phyloP scores from a whole-genome alignment of 495 filamentous ascomycete genomes.

The Lasiosphaeria hispida region DNA sequence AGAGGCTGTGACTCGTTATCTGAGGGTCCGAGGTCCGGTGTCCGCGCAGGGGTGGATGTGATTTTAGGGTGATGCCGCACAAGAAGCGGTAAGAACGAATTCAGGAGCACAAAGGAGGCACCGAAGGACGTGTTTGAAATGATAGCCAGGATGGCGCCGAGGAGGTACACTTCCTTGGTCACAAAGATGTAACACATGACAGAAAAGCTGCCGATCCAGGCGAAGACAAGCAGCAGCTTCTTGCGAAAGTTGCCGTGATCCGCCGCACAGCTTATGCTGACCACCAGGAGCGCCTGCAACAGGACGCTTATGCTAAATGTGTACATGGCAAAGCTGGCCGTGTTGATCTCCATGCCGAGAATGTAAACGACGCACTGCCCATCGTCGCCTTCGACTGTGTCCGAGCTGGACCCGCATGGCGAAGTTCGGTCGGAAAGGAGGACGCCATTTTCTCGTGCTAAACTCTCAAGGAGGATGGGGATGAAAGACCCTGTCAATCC shows the following conservation, averaged over 20 bases:
- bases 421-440: conserved; percentile 69
- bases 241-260: conserved; percentile 96
- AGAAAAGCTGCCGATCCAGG: conserved; percentile 70
- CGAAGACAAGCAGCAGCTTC: conserved; percentile 77
- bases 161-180: conserved; percentile 66
- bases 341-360: conserved; percentile 84
- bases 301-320: conserved; percentile 91
- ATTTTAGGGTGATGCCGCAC: conserved; percentile 71
- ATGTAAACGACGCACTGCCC: conserved; percentile 82
- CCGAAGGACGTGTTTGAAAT: conserved; percentile 88
- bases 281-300: conserved; percentile 82
- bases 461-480: conserved; percentile 90
- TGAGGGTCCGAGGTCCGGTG: conserved; percentile 12
- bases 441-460: conserved; percentile 86
- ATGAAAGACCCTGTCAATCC: conserved; percentile 77
- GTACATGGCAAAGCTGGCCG: conserved; percentile 97
- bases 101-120: conserved; percentile 80
- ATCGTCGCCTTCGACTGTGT: conserved; percentile 33
- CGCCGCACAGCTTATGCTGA: conserved; percentile 93
- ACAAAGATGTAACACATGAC: conserved; percentile 90
- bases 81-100: conserved; percentile 78
- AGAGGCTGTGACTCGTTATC: conserved; percentile 20
- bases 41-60: conserved; percentile 20
- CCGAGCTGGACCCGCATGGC: conserved; percentile 59
- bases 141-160: conserved; percentile 81